Evolutionary conservation across 2,329 filamentous ascomycete genomes (phyloP).

Genomic region (Xylariaceae sp.): DNA sequence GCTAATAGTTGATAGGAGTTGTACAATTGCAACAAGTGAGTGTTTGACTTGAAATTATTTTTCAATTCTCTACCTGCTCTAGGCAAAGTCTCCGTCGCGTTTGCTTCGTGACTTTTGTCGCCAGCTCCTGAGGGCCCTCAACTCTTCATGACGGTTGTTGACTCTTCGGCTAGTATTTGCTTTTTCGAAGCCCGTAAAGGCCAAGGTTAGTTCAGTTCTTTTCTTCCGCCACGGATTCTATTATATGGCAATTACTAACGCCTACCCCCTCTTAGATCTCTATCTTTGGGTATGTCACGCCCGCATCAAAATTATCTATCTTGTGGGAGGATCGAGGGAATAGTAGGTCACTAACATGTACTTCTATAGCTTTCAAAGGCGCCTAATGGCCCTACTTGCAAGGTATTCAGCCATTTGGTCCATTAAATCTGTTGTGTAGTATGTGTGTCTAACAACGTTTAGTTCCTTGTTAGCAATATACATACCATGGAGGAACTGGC

Average conservation of each 20-base stretch:
- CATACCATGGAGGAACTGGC: slow-evolving; percentile 62
- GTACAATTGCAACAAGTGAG: slow-evolving; percentile 81
- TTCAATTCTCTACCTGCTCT: not conserved
- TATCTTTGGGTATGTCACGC: slow-evolving; percentile 70
- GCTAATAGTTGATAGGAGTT: slow-evolving; percentile 36
- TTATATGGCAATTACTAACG: not conserved
- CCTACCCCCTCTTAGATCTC: slow-evolving; percentile 55
- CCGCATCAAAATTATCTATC: not conserved
- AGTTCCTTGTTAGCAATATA: slow-evolving; percentile 73
- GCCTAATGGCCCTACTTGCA: slow-evolving; percentile 62
- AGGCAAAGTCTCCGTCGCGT: slow-evolving; percentile 31
- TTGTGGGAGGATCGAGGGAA: not conserved
- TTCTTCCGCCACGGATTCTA: not conserved
- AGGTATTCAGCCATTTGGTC: slow-evolving; percentile 4
- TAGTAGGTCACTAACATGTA: slow-evolving; percentile 1
- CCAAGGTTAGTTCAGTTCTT: slow-evolving; percentile 10
- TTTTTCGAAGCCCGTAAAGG: slow-evolving; percentile 26
- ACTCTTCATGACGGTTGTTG: not conserved
- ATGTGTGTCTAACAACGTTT: slow-evolving; percentile 6
- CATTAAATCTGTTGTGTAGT: not conserved
- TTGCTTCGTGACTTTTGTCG: slow-evolving; percentile 32
- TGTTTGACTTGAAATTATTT: not conserved
- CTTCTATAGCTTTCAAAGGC: slow-evolving; percentile 58
- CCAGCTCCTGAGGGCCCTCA: not conserved
- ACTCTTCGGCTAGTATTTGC: slow-evolving; percentile 52